phyloP scores from a whole-genome alignment of 2,329 filamentous ascomycete genomes.

The Sarocladiaceae sp. region DNA sequence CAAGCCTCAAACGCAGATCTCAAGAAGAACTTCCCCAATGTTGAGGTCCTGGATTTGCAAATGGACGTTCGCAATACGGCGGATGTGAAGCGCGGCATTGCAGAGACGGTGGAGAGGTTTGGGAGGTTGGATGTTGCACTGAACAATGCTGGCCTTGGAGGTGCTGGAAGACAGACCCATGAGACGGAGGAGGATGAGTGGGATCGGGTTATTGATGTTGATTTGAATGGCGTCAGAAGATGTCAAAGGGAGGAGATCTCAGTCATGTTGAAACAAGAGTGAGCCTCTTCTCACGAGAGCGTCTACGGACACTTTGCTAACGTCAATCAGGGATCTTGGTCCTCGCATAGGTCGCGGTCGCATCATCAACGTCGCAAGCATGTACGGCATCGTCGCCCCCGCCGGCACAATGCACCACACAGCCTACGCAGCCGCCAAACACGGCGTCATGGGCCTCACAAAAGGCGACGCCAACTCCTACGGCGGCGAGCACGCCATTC shows the following conservation, averaged over 20 bases:
- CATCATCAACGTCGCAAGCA: slow-evolving; percentile 52
- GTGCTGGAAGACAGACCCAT: slow-evolving; percentile 36
- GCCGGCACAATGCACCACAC: slow-evolving; percentile 30
- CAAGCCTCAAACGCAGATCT: slow-evolving; percentile 28
- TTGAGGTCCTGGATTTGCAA: slow-evolving; percentile 35
- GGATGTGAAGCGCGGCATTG: slow-evolving; percentile 39
- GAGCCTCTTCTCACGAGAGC: slow-evolving; percentile 7
- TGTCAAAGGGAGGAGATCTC: slow-evolving; percentile 50
- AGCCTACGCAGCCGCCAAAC: slow-evolving; percentile 48
- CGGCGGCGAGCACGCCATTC: slow-evolving; percentile 44
- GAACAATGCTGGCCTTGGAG: slow-evolving; percentile 51
- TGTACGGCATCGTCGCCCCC: slow-evolving; percentile 43
- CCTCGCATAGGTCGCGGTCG: slow-evolving; percentile 38
- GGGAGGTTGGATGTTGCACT: slow-evolving; percentile 51
- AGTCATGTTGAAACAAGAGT: slow-evolving; percentile 48
- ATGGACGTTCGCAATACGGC: slow-evolving; percentile 41
- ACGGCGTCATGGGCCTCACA: slow-evolving; percentile 50
- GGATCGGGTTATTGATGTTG: slow-evolving; percentile 44
- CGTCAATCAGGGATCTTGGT: slow-evolving; percentile 26
- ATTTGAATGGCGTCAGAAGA: slow-evolving; percentile 53
- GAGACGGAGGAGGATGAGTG: slow-evolving; percentile 44
- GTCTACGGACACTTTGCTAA: background rate
- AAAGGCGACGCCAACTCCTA: slow-evolving; percentile 50
- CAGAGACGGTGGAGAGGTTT: slow-evolving; percentile 37
- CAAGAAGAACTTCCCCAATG: slow-evolving; percentile 28